Evolutionary conservation across 129 eudicot genomes (phyloP).

Genomic region (Heracleum sosnowskyi): DNA sequence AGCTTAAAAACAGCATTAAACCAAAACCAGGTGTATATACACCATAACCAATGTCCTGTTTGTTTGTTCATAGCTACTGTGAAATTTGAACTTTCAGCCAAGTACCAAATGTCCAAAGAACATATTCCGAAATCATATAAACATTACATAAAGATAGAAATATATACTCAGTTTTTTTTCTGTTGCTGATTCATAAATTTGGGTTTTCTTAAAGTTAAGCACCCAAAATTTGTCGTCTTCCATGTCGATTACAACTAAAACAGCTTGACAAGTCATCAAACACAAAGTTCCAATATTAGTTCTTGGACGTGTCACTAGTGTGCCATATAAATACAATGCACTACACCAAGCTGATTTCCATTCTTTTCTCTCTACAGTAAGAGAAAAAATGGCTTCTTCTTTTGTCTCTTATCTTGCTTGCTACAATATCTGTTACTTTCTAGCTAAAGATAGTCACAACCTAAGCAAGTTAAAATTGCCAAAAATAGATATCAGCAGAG

Average conservation of each 20-base stretch:
- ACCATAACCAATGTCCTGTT: neutral
- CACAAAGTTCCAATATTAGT: neutral
- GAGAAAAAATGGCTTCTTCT: slow-evolving; percentile 17
- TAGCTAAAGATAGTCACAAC: slow-evolving; percentile 6
- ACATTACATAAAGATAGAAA: neutral
- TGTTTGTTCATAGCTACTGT: neutral
- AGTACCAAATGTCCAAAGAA: neutral
- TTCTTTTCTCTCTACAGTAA: slow-evolving; percentile 8
- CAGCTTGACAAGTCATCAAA: neutral
- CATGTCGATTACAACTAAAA: slow-evolving; percentile 10
- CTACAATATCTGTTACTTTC: slow-evolving; percentile 12
- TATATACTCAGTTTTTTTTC: too few relatives aligned
- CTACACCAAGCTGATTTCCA: slow-evolving; percentile 32
- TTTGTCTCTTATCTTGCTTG: slow-evolving; percentile 20
- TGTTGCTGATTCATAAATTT: neutral
- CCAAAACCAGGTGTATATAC: neutral
- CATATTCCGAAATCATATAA: neutral
- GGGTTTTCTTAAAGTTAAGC: too few relatives aligned
- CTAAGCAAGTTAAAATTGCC: slow-evolving; percentile 10
- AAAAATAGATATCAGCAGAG: slow-evolving; percentile 21
- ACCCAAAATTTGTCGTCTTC: neutral
- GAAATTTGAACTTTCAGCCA: neutral
- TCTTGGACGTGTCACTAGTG: slow-evolving; percentile 17
- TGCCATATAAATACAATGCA: slow-evolving; percentile 19
- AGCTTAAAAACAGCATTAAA: neutral